Percentiles rank a stretch among this genome's conserved stretches.
These are phyloP conservation scores for Microbotryomycetes sp. DNA, from an alignment of 1,284 basidiomycete species.

Conservation along the genomic window DNA sequence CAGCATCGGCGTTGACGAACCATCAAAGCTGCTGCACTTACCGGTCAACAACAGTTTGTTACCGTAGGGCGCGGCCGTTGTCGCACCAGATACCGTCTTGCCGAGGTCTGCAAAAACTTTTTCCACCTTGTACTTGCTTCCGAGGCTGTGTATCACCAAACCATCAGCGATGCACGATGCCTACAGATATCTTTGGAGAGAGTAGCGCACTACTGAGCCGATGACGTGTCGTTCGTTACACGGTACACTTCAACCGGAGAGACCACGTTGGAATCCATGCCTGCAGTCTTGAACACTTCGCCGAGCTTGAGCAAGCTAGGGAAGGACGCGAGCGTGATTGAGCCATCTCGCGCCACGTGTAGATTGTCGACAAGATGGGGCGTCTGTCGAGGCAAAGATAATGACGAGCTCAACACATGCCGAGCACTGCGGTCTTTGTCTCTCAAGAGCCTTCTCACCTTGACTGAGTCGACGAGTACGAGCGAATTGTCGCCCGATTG, in stretches of 20 bases:
- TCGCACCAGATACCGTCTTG: conserved; percentile 16
- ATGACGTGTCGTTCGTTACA: conserved; percentile 21
- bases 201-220: conserved; percentile 6
- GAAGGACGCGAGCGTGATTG: conserved; percentile 20
- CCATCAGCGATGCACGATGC: no score
- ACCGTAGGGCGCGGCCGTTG: conserved; percentile 21
- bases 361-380: conserved; percentile 30
- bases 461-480: conserved; percentile 12
- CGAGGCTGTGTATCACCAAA: no score
- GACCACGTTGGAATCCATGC: background rate
- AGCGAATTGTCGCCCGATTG: conserved; percentile 24
- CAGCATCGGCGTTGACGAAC: background rate
- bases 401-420: background rate
- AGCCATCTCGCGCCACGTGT: conserved; percentile 21
- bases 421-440: no score
- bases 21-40: background rate
- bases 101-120: conserved; percentile 26
- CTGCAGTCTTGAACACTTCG: conserved; percentile 10
- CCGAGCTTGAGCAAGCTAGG: conserved; percentile 17
- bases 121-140: conserved; percentile 15
- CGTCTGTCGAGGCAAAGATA: conserved; percentile 1
- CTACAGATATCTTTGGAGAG: no score
- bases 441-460: no score
- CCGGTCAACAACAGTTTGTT: conserved; percentile 31
- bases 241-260: conserved; percentile 17